A percentile compares a stretch with the other conserved stretches of the same genome.
Conservation (phyloP, 2,329 filamentous ascomycete species). For the Sarocladium oryzae region DNA sequence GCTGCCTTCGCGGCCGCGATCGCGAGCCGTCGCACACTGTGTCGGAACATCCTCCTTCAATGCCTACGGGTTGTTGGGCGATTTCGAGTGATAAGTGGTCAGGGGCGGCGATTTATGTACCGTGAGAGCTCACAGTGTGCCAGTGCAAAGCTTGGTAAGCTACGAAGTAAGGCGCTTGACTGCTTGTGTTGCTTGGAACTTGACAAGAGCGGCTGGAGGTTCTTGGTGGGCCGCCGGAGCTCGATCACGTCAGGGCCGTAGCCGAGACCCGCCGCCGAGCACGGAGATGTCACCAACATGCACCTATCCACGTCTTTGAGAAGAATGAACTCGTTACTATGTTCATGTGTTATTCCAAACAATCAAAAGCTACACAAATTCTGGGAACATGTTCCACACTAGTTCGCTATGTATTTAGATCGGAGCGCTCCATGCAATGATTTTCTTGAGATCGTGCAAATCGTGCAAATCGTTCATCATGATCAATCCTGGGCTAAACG, state of each 20-base stretch:
- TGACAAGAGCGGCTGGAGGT: not conserved
- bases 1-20: slow-evolving; percentile 42
- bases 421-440: slow-evolving; percentile 6
- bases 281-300: too few species aligned
- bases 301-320: too few species aligned
- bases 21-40: slow-evolving; percentile 60
- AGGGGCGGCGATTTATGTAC: not conserved
- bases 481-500: slow-evolving; percentile 31
- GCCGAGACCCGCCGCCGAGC: slow-evolving; percentile 8
- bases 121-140: not conserved
- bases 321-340: too few species aligned
- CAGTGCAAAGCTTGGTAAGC: not conserved
- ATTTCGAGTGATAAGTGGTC: not conserved
- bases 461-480: slow-evolving; percentile 8
- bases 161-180: not conserved
- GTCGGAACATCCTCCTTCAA: slow-evolving; percentile 55
- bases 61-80: not conserved
- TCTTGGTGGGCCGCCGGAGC: not conserved
- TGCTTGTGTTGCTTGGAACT: too few species aligned
- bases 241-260: slow-evolving; percentile 6
- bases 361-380: too few species aligned
- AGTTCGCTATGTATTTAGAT: slow-evolving; percentile 6
- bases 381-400: too few species aligned
- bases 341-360: too few species aligned
- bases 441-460: slow-evolving; percentile 1